phyloP scores from a whole-genome alignment of 2,329 filamentous ascomycete species.

The Venturia asperata region DNA sequence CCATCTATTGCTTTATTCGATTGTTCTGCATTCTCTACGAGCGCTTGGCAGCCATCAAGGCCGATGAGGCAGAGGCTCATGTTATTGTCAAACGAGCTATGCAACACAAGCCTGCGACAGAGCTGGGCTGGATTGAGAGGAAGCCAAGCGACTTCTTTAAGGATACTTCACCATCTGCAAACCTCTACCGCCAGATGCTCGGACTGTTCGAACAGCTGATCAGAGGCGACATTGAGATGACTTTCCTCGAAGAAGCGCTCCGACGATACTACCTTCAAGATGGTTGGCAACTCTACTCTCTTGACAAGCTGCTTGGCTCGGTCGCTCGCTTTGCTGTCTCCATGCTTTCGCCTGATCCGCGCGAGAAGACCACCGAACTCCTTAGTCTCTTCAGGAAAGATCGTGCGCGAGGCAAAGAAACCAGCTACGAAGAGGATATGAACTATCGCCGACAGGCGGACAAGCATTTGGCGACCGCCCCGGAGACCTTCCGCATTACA shows the following conservation, averaged over 20 bases:
- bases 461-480: conserved; percentile 77
- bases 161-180: conserved; percentile 55
- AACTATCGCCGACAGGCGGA: conserved; percentile 87
- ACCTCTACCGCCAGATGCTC: conserved; percentile 80
- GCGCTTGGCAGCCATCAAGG: conserved; percentile 76
- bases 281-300: conserved; percentile 89
- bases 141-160: conserved; percentile 67
- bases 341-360: conserved; percentile 79
- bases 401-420: conserved; percentile 66
- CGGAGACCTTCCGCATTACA: conserved; percentile 80
- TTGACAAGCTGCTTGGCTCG: conserved; percentile 79
- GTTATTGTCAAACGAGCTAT: conserved; percentile 67
- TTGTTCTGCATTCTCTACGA: conserved; percentile 88
- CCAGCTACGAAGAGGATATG: conserved; percentile 83
- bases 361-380: conserved; percentile 90
- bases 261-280: conserved; percentile 85
- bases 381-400: conserved; percentile 79
- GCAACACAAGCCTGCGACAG: conserved; percentile 70
- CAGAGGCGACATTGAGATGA: conserved; percentile 71
- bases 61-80: conserved; percentile 64
- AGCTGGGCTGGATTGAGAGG: conserved; percentile 78
- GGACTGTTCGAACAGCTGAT: conserved; percentile 82
- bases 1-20: conserved; percentile 89
- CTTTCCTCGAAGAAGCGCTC: conserved; percentile 79
- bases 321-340: conserved; percentile 72